Evolutionary conservation across 2,329 filamentous ascomycete species (phyloP), one percentile per base, ranked within the genome.

Genomic region (Trichoderma aggressivum): DNA sequence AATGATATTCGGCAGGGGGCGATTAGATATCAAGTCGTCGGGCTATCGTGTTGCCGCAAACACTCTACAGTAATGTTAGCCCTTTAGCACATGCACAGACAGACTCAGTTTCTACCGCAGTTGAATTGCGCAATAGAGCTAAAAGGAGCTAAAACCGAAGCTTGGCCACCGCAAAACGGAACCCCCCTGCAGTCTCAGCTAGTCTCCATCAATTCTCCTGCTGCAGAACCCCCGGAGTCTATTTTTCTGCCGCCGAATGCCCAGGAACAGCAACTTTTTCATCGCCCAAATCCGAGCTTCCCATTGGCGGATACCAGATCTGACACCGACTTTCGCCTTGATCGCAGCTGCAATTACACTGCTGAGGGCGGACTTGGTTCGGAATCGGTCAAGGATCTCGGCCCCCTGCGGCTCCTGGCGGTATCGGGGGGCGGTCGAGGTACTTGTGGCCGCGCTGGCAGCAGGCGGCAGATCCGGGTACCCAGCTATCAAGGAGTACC

Each of bases 41-140:
- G 36, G 28, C 36, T 47, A 24, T 47, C 47, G 10, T 43, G 63
- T 32, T 21, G 32, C 55, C 12, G 30, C 21, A 47, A 30, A 18
- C 55, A 59, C 28, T 18, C 21, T 14, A n/a, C n/a, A n/a, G n/a
- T n/a, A n/a, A n/a, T n/a, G n/a, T n/a, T n/a, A n/a, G 50, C n/a
- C 43, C n/a, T 8, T 50, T 55, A 24, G 30, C 28, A 24, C n/a
- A 24, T 21, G 63, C 43, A 14, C 12, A 43, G 21, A 16, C 47
- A 36, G 18, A 18, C 36, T 43, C 36, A 47, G 18, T 21, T 47
- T 21, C 43, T 7, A 39, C n/a, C n/a, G 16, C 21, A 39, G 65
- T 70, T 70, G 60, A 39, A 70, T 70, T 70, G 60, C 60, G 68
- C 68, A n/a, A 70, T 70, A 28, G 34, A 43, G 65, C 65, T 68